These are phyloP conservation scores for Prunus yedoensis DNA, from an alignment of 331 rosid species.

Conservation along the genomic window DNA sequence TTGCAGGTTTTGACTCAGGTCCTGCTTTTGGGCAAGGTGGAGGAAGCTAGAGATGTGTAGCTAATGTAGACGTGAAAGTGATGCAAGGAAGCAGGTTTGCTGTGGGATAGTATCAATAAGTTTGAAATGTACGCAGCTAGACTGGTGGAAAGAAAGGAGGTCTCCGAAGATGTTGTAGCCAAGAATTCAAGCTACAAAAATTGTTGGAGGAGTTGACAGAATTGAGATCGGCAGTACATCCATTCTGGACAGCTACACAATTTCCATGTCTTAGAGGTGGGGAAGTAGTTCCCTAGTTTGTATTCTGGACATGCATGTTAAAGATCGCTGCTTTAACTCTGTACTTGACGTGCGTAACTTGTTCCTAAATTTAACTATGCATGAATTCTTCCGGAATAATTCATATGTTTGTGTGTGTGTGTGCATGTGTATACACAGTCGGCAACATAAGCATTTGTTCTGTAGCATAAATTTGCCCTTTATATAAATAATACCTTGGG, in stretches of 20 bases:
- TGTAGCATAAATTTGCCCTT: background rate
- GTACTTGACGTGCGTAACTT: background rate
- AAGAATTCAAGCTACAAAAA: conserved; percentile 71
- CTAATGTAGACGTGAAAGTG: conserved; percentile 50
- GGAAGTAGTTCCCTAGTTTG: conserved; percentile 39
- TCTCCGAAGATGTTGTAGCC: conserved; percentile 72
- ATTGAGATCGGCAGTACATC: conserved; percentile 36
- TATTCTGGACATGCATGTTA: too few relatives aligned
- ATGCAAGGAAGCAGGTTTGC: conserved; percentile 21
- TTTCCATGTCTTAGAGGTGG: conserved; percentile 29
- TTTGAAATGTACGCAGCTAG: conserved; percentile 61
- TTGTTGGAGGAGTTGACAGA: conserved; percentile 58
- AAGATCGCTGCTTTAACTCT: too few relatives aligned
- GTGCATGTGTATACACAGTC: too few relatives aligned
- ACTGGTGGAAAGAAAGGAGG: conserved; percentile 55
- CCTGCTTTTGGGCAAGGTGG: conserved; percentile 86
- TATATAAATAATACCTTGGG: background rate
- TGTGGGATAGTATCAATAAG: conserved; percentile 50
- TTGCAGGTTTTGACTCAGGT: conserved; percentile 78
- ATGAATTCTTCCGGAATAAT: background rate
- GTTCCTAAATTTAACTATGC: background rate
- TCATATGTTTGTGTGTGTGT: background rate
- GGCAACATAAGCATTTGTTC: too few relatives aligned
- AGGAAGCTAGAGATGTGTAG: conserved; percentile 84
- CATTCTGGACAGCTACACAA: too few relatives aligned